Evolutionary conservation across 1,284 basidiomycete genomes (phyloP).

Genomic region (Prillingera fragicola): DNA sequence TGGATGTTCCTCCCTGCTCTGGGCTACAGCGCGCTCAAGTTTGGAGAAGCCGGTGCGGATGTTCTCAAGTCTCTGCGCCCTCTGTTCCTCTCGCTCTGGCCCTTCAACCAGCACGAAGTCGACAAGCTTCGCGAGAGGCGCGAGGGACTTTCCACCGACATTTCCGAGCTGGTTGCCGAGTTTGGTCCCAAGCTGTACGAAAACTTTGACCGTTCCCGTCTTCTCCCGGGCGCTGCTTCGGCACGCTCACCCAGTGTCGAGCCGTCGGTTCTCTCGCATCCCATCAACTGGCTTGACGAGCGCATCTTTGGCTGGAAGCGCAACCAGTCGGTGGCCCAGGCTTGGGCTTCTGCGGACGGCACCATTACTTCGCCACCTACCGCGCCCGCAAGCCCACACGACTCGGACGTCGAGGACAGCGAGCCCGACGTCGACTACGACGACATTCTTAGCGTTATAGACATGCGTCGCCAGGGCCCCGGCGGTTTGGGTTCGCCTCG

Average conservation of each 20-base stretch:
- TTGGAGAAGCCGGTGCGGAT: constrained; percentile 98
- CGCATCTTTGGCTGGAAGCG: constrained; percentile 48
- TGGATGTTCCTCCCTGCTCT: constrained; percentile 75
- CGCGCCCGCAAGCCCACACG: constrained; percentile 38
- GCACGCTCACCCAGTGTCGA: constrained; percentile 51
- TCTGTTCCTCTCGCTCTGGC: constrained; percentile 80
- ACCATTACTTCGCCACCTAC: constrained; percentile 25
- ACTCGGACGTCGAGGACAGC: constrained; percentile 47
- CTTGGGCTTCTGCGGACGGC: constrained; percentile 41
- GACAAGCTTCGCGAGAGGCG: constrained; percentile 75
- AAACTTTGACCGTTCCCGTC: constrained; percentile 82
- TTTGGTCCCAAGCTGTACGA: constrained; percentile 80
- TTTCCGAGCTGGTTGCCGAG: constrained; percentile 82
- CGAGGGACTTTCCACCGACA: constrained; percentile 73
- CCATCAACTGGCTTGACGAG: constrained; percentile 48
- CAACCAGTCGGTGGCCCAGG: constrained; percentile 36
- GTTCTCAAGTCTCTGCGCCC: constrained; percentile 96
- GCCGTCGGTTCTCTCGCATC: constrained; percentile 44
- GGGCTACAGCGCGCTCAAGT: constrained; percentile 92
- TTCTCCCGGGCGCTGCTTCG: constrained; percentile 77
- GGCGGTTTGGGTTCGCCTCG: constrained; percentile 24
- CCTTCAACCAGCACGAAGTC: constrained; percentile 82
- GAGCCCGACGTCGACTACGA: constrained; percentile 52
- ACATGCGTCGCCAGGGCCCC: constrained; percentile 27
- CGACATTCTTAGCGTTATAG: constrained; percentile 47